Percentiles rank a stretch among this genome's conserved stretches.
Evolutionary conservation across 805 yeast genomes (phyloP).

Genomic region (Zygosaccharomyces siamensis): DNA sequence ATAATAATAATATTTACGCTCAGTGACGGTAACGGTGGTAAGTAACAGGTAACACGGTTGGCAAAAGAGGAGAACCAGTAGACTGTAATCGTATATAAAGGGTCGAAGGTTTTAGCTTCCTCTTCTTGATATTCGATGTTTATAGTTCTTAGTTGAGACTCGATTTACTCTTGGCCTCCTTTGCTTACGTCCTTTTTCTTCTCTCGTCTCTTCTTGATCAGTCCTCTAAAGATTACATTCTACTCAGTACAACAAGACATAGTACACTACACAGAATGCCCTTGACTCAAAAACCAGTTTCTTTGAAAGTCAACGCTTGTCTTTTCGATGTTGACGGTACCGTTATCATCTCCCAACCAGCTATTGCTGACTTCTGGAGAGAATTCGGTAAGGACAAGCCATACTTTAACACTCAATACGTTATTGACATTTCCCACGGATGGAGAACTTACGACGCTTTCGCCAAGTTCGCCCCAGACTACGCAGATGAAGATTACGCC

Average conservation of each 20-base stretch:
- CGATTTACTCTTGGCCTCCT: background rate
- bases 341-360: constrained; percentile 73
- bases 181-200: too few species aligned
- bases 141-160: background rate
- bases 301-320: constrained; percentile 41
- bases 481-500: constrained; percentile 60
- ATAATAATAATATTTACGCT: too few species aligned
- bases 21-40: background rate
- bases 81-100: background rate
- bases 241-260: background rate
- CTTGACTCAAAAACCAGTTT: constrained; percentile 30
- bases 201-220: too few species aligned
- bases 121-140: background rate
- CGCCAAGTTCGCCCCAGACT: constrained; percentile 68
- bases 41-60: background rate
- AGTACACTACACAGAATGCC: constrained; percentile 16
- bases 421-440: constrained; percentile 74
- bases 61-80: background rate
- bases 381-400: constrained; percentile 64
- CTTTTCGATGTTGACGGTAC: constrained; percentile 89
- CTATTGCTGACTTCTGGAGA: constrained; percentile 80
- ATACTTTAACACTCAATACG: constrained; percentile 62
- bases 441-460: constrained; percentile 78
- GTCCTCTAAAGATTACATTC: background rate
- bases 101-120: background rate